Evolutionary conservation across 2,329 filamentous ascomycete genomes (phyloP).

Genomic region (Pseudonectria buxi): DNA sequence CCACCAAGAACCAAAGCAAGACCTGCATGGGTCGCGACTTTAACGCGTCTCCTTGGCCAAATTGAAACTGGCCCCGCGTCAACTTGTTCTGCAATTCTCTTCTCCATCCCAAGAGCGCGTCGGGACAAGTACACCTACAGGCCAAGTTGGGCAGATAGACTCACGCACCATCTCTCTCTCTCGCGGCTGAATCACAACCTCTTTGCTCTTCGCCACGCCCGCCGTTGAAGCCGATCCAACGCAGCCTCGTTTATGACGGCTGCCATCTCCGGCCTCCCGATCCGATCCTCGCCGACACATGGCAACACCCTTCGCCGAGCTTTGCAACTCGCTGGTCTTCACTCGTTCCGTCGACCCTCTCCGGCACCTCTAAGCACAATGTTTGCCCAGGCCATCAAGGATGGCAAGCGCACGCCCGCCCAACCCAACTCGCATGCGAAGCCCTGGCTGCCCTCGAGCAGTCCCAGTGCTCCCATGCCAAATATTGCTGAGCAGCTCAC

Average conservation of each 20-base stretch:
- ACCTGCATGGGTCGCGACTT: too few relatives aligned
- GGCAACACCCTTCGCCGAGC: constrained; percentile 20
- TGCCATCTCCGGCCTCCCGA: constrained; percentile 23
- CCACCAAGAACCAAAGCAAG: too few relatives aligned
- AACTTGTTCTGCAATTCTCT: too few relatives aligned
- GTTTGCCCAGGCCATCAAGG: constrained; percentile 31
- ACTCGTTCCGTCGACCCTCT: constrained; percentile 10
- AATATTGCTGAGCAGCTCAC: constrained; percentile 47
- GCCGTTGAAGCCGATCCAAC: too few relatives aligned
- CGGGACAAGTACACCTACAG: background rate
- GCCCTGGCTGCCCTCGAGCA: constrained; percentile 52
- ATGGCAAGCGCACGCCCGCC: constrained; percentile 32
- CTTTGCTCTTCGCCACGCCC: constrained; percentile 6
- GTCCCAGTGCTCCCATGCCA: constrained; percentile 36
- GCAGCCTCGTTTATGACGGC: constrained; percentile 28
- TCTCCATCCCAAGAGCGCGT: too few relatives aligned
- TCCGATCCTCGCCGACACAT: constrained; percentile 32
- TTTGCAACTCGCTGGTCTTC: constrained; percentile 19
- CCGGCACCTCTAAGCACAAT: constrained; percentile 22
- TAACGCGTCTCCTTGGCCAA: too few relatives aligned
- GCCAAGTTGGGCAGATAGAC: background rate
- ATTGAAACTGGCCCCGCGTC: too few relatives aligned
- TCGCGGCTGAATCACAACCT: too few relatives aligned
- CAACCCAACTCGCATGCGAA: constrained; percentile 36
- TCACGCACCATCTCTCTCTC: too few relatives aligned